Base-by-base conservation (phyloP, 1,139 yeast species). In the Blastobotrys petasosporus region DNA sequence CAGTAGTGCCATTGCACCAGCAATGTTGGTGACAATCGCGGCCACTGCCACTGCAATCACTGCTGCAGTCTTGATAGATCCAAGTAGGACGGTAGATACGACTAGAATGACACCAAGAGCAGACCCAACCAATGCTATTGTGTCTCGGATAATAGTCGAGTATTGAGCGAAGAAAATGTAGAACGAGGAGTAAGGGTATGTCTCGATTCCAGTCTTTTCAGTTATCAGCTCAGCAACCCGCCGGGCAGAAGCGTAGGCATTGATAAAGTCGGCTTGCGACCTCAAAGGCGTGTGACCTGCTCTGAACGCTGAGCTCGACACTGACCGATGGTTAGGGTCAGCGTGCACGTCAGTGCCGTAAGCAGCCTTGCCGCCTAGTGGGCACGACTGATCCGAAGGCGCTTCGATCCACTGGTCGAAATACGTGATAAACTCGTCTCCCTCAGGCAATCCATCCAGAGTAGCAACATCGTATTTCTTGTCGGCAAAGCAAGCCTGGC, bases 341-440 rank as follows among this genome's bases (percentile, higher is more conserved):
- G 69, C 69, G 1, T 73, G 64, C 13, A 92, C 70, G 0, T 94
- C 74, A 4, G 70, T 66, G 0, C 85, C 75, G 59, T 90, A 92
- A 0, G 97, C 95, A 0, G 97, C 97, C 59, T 85, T 84, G 1
- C 98, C 98, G 2, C 96, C 97, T 29, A 92, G 70, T 1, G 97
- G 97, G 64, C 98, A 92, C 4, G 12, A n/a, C 2, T 94, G 88
- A 57, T 86, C 94, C 48, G 95, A 84, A 38, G 86, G 86, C 1
- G 85, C 67, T 37, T 79, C 73, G 29, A 92, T 85, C 98, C 98
- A 92, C 40, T 82, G 78, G 23, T 77, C 65, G 61, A 87, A 83
- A 59, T 73, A 87, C 41, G 69, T 69, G 80, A 85, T 77, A 57
- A 92, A 92, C 37, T 81, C 83, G 0, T 73, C 72, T 15, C 81